These are phyloP conservation scores for Neostapfia colusana DNA, from an alignment of 176 grass and related monocot genomes.

Conservation along the genomic window DNA sequence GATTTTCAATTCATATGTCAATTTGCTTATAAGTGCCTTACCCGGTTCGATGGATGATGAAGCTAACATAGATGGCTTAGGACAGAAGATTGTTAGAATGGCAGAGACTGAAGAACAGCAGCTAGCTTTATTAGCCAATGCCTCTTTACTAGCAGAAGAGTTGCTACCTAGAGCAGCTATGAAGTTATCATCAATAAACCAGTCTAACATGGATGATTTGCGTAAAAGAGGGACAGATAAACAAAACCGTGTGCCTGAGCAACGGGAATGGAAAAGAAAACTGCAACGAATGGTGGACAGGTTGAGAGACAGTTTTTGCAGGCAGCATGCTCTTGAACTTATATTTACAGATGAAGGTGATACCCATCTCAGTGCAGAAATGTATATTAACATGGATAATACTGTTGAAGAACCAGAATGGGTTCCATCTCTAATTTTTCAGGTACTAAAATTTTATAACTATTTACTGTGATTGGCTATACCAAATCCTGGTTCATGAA, in stretches of 20 bases:
- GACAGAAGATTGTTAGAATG: slow-evolving; percentile 84
- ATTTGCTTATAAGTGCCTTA: slow-evolving; percentile 80
- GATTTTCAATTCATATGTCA: slow-evolving; percentile 83
- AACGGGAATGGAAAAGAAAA: slow-evolving; percentile 92
- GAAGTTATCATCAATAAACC: slow-evolving; percentile 68
- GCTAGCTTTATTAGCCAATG: slow-evolving; percentile 84
- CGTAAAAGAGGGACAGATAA: slow-evolving; percentile 61
- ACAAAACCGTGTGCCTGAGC: slow-evolving; percentile 74
- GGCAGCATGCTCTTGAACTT: slow-evolving; percentile 92
- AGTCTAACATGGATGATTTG: slow-evolving; percentile 61
- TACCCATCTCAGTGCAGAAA: slow-evolving; percentile 78
- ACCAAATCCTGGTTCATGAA: not conserved
- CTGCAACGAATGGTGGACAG: slow-evolving; percentile 83
- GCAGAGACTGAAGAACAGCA: slow-evolving; percentile 87
- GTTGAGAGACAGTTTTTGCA: slow-evolving; percentile 81
- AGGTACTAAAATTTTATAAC: slow-evolving; percentile 54
- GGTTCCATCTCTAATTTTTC: slow-evolving; percentile 82
- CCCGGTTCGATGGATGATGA: slow-evolving; percentile 87
- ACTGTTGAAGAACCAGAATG: slow-evolving; percentile 74
- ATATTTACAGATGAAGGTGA: slow-evolving; percentile 96
- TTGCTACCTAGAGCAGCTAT: slow-evolving; percentile 84
- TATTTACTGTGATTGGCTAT: slow-evolving; percentile 20
- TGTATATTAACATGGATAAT: slow-evolving; percentile 88
- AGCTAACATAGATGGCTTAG: slow-evolving; percentile 72
- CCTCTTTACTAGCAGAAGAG: slow-evolving; percentile 90